Conservation (phyloP, 306 rosid genomes). For the Heteromeles arbutifolia region DNA sequence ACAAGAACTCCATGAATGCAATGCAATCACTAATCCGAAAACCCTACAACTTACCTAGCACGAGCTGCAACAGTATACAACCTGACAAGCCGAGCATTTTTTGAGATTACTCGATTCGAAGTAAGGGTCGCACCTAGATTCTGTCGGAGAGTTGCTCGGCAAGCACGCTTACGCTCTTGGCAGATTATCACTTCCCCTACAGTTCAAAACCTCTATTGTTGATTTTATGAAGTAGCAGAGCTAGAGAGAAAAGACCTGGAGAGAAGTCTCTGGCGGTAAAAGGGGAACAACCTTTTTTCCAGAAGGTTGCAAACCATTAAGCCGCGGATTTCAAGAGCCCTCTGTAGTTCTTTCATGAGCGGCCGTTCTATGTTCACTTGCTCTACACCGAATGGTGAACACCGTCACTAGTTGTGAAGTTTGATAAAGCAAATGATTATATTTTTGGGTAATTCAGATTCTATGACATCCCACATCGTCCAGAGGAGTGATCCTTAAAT, state of each 20-base stretch:
- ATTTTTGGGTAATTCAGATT: neutral
- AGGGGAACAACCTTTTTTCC: constrained; percentile 75
- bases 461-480: no score
- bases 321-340: constrained; percentile 23
- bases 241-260: constrained; percentile 39
- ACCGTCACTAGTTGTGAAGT: neutral
- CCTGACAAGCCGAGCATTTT: constrained; percentile 62
- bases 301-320: constrained; percentile 41
- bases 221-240: neutral
- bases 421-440: neutral
- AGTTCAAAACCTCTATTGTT: neutral
- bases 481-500: no score
- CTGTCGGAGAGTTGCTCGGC: constrained; percentile 44
- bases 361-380: neutral
- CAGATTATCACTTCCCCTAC: constrained; percentile 70
- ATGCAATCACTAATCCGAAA: neutral
- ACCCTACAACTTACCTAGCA: constrained; percentile 48
- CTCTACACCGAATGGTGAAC: neutral
- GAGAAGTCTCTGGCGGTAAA: constrained; percentile 45
- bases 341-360: constrained; percentile 62
- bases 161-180: constrained; percentile 66
- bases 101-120: constrained; percentile 44
- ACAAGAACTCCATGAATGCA: neutral
- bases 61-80: constrained; percentile 43
- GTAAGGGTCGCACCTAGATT: constrained; percentile 65